phyloP scores from a whole-genome alignment of 352 stramenopile genomes.

The Aphanomyces cochlioides region DNA sequence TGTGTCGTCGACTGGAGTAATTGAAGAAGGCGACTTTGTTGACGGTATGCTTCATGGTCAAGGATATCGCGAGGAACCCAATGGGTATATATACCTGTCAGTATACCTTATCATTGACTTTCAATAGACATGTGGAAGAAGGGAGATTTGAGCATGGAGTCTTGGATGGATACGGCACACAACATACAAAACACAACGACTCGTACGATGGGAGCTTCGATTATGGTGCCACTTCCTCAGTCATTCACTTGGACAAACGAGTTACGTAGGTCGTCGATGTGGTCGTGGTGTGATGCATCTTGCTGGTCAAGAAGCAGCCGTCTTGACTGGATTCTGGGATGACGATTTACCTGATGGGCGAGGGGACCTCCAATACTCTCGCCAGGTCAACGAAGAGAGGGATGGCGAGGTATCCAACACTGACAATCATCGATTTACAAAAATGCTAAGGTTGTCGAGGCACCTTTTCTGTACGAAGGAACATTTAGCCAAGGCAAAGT shows the following conservation, averaged over 20 bases:
- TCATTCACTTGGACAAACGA: no score
- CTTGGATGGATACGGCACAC: constrained; percentile 42
- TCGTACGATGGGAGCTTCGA: constrained; percentile 65
- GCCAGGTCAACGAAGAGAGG: constrained; percentile 33
- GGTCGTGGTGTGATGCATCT: constrained; percentile 36
- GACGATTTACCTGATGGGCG: constrained; percentile 59
- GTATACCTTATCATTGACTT: background rate
- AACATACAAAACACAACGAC: constrained; percentile 46
- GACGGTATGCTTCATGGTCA: constrained; percentile 55
- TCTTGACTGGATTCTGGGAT: constrained; percentile 62
- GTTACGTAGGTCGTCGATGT: no score
- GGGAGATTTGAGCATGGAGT: constrained; percentile 48
- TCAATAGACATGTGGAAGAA: constrained; percentile 32
- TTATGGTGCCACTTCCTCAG: constrained; percentile 30
- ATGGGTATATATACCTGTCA: constrained; percentile 38
- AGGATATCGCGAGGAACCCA: constrained; percentile 41
- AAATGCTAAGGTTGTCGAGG: background rate
- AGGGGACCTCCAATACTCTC: constrained; percentile 53
- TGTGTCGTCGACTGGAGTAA: constrained; percentile 54
- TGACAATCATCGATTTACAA: no score
- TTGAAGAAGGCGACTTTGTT: constrained; percentile 61
- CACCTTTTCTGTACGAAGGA: constrained; percentile 65
- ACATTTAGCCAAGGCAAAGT: constrained; percentile 60
- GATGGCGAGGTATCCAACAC: no score
- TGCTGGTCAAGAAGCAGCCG: constrained; percentile 35